Evolutionary conservation across 176 grass and related monocot species (phyloP), one percentile per base, ranked within the genome.

Genomic region (Melocanna baccifera): DNA sequence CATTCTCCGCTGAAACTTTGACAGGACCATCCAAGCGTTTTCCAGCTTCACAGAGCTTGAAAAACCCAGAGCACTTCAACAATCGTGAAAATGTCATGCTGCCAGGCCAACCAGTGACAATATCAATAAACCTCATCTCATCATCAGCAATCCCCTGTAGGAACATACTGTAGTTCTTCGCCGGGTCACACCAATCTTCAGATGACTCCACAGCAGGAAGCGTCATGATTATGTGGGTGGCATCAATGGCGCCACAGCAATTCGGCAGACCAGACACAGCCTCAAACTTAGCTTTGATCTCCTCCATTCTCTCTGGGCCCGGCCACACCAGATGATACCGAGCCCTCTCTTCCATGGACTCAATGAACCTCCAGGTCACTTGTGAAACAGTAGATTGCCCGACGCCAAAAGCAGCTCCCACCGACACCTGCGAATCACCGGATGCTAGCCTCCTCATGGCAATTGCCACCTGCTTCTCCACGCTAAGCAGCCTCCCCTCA

Each of bases 401-500:
- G 18, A 99, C 97, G 14, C 93, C 89, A 81, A 99, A 99, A 42
- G 97, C 97, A 68, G 86, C 76, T 14, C 96, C 97, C 41, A 99
- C 97, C 0, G 97, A 98, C 22, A 93, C 96, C 81, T 98, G 96
- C 0, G 96, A 98, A 75, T 98, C 96, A 1, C 96, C 96, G 7
- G 96, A 98, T 22, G 96, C 93, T 13, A 98, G 85, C 69, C 96
- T 89, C 86, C 93, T 90, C 93, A 93, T 91, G 63, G 96, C 96
- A 75, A 98, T 98, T 14, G 96, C 96, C 61, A 98, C 96, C 71
- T 98, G 96, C 73, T 98, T 98, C 87, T 98, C 96, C n/a, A 98
- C 93, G 68, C 96, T 98, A 20, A 98, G 93, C 62, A 98, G 89
- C 77, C 96, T 92, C 9, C 96, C 96, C 83, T 98, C 96, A 1